Conservation (phyloP, 2,329 filamentous ascomycete genomes). For the Leptographium lundbergii region DNA sequence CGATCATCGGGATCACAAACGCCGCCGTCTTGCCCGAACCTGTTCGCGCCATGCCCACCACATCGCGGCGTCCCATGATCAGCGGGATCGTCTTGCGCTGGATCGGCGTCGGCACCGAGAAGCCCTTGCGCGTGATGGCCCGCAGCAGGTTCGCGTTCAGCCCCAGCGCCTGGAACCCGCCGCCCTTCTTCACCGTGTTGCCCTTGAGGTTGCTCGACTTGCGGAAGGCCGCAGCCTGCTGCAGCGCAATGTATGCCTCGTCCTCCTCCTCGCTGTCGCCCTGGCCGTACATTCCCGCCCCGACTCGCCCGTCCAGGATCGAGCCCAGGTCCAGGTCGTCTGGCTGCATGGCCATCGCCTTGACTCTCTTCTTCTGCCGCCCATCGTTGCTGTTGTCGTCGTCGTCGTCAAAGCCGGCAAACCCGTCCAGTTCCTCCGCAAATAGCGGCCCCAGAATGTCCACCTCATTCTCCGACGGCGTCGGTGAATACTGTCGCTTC, state of each 20-base stretch:
- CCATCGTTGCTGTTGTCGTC: conserved; percentile 33
- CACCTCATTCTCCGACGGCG: conserved; percentile 77
- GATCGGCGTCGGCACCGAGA: conserved; percentile 91
- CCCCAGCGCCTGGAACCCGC: conserved; percentile 92
- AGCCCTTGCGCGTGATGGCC: conserved; percentile 86
- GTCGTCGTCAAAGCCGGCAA: conserved; percentile 18
- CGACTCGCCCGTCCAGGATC: conserved; percentile 44
- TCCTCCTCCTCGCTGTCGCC: conserved; percentile 49
- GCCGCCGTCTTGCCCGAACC: conserved; percentile 97
- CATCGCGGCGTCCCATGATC: conserved; percentile 78
- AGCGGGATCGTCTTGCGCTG: conserved; percentile 94
- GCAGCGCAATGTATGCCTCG: conserved; percentile 79
- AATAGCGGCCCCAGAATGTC: conserved; percentile 78
- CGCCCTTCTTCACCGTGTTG: conserved; percentile 82
- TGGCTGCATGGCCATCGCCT: conserved; percentile 16
- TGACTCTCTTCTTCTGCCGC: conserved; percentile 10
- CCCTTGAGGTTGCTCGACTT: conserved; percentile 75
- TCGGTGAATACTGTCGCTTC: conserved; percentile 63
- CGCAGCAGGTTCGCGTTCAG: conserved; percentile 75
- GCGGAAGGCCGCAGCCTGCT: conserved; percentile 77
- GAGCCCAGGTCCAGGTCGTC: conserved; percentile 45
- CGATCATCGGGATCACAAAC: conserved; percentile 97
- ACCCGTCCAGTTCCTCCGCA: conserved; percentile 26
- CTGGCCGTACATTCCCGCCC: conserved; percentile 22
- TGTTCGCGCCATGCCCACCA: conserved; percentile 99